Base-by-base conservation (phyloP, 1,284 basidiomycete species). In the Cutaneotrichosporon mucoides region DNA sequence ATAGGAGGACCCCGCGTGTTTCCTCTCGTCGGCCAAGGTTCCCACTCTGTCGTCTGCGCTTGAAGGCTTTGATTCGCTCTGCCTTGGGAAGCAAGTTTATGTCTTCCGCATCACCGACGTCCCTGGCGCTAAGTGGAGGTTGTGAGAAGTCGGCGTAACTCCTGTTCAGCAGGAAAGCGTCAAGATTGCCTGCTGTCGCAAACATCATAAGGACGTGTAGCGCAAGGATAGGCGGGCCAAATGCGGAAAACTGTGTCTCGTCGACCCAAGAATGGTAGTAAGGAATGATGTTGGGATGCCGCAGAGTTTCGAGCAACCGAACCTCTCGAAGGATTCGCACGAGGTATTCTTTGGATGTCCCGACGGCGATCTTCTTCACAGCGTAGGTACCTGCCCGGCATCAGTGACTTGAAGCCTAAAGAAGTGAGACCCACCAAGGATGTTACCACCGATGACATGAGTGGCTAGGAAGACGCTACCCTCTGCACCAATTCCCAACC, bases 211-310 rank as follows among this genome's bases (percentile, higher is more conserved):
- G 81, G 2, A 94, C 86, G 69, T 91, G 88, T 24, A 93, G 78
- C 1, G 91, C 88, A 4, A 89, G 89, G 13, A 94, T 84, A 63
- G 85, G 84, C 0, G 89, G 89, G 0, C 90, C 90, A 71, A 93
- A 92, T 64, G 67, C 70, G 1, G 90, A 92, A 77, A 94, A 94
- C 60, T 87, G 86, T 52, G 83, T 84, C 0, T 83, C 82, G 73
- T 97, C 93, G 15, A 97, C 84, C 93, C 93, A 97, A 0, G 92
- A 86, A 68, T 96, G 93, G 75, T 96, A 93, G 71, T 96, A 96
- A 13, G 90, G 91, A 63, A 96, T 85, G 66, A 97, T 92, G 66
- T 96, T 95, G 4, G 87, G 88, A 78, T 97, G 93, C 55, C 88
- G 85, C 4, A 97, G 80, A n/a, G 84, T 82, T 72, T 96, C 92